phyloP scores from a whole-genome alignment of 2,329 filamentous ascomycete genomes.

The Macrophomina tecta region DNA sequence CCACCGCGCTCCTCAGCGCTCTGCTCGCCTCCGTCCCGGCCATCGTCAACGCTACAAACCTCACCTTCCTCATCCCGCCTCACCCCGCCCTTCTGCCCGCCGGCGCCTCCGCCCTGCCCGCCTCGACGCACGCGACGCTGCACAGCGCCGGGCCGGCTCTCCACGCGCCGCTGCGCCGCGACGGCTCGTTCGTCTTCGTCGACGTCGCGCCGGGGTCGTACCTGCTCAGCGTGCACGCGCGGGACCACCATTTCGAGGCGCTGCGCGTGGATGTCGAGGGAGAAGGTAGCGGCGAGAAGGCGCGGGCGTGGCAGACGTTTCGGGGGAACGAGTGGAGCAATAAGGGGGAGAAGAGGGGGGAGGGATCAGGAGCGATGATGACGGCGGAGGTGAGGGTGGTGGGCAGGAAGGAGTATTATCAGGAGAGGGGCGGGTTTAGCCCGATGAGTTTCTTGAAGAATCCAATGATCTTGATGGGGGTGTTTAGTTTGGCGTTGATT shows the following conservation, averaged over 20 bases:
- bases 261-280: slow-evolving; percentile 75
- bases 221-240: slow-evolving; percentile 78
- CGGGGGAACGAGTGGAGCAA: slow-evolving; percentile 90
- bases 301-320: slow-evolving; percentile 82
- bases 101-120: slow-evolving; percentile 2
- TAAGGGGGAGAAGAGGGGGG: slow-evolving; percentile 68
- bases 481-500: slow-evolving; percentile 82
- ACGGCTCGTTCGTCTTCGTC: slow-evolving; percentile 76
- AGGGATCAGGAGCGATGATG: slow-evolving; percentile 45
- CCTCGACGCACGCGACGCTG: slow-evolving; percentile 69
- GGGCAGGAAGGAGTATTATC: slow-evolving; percentile 75
- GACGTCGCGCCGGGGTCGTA: slow-evolving; percentile 77
- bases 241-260: slow-evolving; percentile 76
- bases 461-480: slow-evolving; percentile 93
- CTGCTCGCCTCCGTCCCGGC: neutral
- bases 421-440: slow-evolving; percentile 69
- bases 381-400: slow-evolving; percentile 63
- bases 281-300: slow-evolving; percentile 44
- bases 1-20: neutral
- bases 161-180: slow-evolving; percentile 68
- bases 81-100: slow-evolving; percentile 30
- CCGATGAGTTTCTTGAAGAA: slow-evolving; percentile 86
- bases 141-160: slow-evolving; percentile 60
- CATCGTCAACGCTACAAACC: slow-evolving; percentile 15
- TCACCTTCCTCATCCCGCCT: slow-evolving; percentile 24